Percentiles rank a stretch among this genome's conserved stretches.
Evolutionary conservation across 495 filamentous ascomycete species (phyloP).

Genomic region (Trichoderma gamsii): DNA sequence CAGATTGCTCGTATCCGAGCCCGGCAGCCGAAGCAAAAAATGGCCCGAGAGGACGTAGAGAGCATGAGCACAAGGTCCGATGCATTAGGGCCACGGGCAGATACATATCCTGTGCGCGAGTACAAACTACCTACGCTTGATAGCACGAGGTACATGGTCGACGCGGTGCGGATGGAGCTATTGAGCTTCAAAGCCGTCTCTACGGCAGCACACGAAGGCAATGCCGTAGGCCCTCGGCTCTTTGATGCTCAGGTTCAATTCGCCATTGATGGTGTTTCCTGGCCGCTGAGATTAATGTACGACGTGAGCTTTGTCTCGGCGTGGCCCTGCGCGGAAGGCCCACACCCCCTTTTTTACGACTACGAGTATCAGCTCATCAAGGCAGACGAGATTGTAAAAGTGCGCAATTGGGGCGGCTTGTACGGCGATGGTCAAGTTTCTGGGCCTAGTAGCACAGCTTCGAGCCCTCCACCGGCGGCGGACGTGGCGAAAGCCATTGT

Average conservation of each 20-base stretch:
- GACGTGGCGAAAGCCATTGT: constrained; percentile 2
- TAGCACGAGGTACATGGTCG: constrained; percentile 36
- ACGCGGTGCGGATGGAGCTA: constrained; percentile 60
- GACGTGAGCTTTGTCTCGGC: constrained; percentile 62
- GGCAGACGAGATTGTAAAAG: constrained; percentile 53
- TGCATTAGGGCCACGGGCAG: constrained; percentile 54
- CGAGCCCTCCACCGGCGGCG: constrained; percentile 18
- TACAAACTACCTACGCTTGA: constrained; percentile 45
- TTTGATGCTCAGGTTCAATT: constrained; percentile 63
- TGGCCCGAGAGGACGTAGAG: constrained; percentile 49
- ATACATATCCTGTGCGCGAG: constrained; percentile 54
- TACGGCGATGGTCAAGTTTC: constrained; percentile 21
- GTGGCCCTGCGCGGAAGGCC: constrained; percentile 62
- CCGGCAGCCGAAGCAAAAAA: constrained; percentile 36
- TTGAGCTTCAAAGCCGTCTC: constrained; percentile 27
- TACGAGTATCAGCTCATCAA: constrained; percentile 51
- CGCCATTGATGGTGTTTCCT: constrained; percentile 57
- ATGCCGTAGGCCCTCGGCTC: constrained; percentile 30
- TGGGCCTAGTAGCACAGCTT: constrained; percentile 20
- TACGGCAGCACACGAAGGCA: background rate
- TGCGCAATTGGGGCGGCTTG: constrained; percentile 53
- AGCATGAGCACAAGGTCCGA: constrained; percentile 56
- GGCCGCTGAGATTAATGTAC: constrained; percentile 55
- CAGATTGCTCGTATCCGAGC: constrained; percentile 59
- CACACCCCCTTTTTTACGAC: constrained; percentile 64